Evolutionary conservation across 345 rosid species (phyloP), one percentile per base, ranked within the genome.

Genomic region (Arabis hirsuta): DNA sequence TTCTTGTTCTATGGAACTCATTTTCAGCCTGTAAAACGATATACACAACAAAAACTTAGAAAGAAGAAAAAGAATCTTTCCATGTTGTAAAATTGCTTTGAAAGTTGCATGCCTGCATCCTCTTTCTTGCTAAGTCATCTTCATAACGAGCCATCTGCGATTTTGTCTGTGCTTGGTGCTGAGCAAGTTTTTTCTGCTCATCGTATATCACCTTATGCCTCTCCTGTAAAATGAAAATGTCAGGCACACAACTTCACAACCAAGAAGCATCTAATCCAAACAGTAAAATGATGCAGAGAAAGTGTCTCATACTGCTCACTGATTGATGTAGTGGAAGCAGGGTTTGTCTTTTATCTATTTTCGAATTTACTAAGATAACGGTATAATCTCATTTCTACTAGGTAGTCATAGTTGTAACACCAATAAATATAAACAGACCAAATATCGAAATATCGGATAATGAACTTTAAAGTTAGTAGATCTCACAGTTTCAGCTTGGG

Each of bases 111-210:
- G 86, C 99, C 98, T 91, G 98, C 98, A 92, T 83, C 82, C 99
- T 88, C 91, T 92, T 92, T 85, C 98, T 90, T 42, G 96, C 96
- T 73, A 95, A 55, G 39, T 95, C 99, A 27, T 92, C 97, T 79
- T 84, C 97, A 76, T 92, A 95, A 27, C 91, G 94, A n/a, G 96
- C 96, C 96, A 90, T 92, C 82, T 90, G 97, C 16, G 99, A 92
- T 84, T 91, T 95, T n/a, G 89, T 86, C 70, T 95, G 97, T 10
- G 99, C 99, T 73, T 88, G 96, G 78, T 87, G 88, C 82, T 92
- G 96, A 56, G 94, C 81, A 73, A 95, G 78, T 73, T 90, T 92
- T 67, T 84, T 95, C 78, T 95, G 97, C 70, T 95, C 99, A 57
- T 92, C 98, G 56, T 88, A 95, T 61, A 92, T 65, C 13, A 95